A percentile compares a stretch with the other conserved stretches of the same genome.
These are phyloP conservation scores for Saccharomycopsis fibuligera DNA, from an alignment of 805 yeast genomes.

Conservation along the genomic window DNA sequence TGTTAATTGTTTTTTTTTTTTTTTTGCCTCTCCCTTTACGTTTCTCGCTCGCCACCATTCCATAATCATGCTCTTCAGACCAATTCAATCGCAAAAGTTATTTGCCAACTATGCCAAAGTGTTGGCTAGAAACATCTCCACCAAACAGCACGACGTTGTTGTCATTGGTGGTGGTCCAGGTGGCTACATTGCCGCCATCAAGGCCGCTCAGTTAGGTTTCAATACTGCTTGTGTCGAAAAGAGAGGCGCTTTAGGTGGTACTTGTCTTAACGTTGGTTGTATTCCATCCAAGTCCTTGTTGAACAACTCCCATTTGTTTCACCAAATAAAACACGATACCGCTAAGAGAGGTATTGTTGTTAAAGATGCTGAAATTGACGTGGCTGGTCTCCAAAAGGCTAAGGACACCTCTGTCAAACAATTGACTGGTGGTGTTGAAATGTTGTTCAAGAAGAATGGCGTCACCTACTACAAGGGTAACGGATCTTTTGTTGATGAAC, in stretches of 20 bases:
- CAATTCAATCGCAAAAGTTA: background rate
- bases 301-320: constrained; percentile 91
- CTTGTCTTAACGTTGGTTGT: constrained; percentile 98
- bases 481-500: constrained; percentile 82
- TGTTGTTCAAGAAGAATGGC: constrained; percentile 91
- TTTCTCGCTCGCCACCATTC: background rate
- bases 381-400: constrained; percentile 78
- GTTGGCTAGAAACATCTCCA: constrained; percentile 24
- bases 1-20: no score
- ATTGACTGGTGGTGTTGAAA: constrained; percentile 89
- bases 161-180: constrained; percentile 99
- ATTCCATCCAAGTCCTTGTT: constrained; percentile 94
- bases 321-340: constrained; percentile 81
- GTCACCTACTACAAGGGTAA: constrained; percentile 91
- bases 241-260: constrained; percentile 95
- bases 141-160: constrained; percentile 76
- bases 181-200: constrained; percentile 98
- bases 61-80: constrained; percentile 8
- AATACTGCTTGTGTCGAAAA: constrained; percentile 96
- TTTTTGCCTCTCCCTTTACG: background rate
- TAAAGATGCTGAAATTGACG: constrained; percentile 66
- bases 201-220: constrained; percentile 93
- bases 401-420: constrained; percentile 87
- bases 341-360: constrained; percentile 86
- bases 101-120: constrained; percentile 19